Evolutionary conservation across 1,139 yeast genomes (phyloP), one percentile per base, ranked within the genome.

Genomic region (Scheffersomyces segobiensis): DNA sequence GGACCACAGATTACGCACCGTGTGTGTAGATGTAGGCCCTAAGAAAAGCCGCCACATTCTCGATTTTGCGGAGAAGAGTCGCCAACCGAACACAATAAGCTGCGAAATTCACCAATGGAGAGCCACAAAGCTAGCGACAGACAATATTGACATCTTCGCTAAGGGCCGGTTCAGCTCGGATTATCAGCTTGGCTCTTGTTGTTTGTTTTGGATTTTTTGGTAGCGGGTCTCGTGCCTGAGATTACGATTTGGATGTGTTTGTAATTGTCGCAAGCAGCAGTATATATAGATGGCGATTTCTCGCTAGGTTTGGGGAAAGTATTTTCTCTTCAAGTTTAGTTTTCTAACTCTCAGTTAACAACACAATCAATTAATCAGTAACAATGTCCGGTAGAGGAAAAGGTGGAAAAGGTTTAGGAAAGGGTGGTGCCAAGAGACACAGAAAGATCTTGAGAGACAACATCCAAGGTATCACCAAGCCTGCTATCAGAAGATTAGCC

Each of bases 401-500:
- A 92, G 98, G 98, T 78, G 98, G 98, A 80, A 93, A 93, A 90
- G 98, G 98, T 83, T 87, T 93, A 75, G 98, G 98, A 77, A 93
- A 95, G 84, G 98, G 95, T 84, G 98, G 98, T 86, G 98, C 99
- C 74, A 95, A 95, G 89, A 95, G 98, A 85, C 99, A 95, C 93
- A 91, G 98, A 89, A 93, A 93, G 91, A 92, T 95, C 83, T 87
- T 93, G 72, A 93, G 98, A 87, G 99, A 95, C 81, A 95, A 95
- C 93, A 93, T 95, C 71, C 98, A 93, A 85, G 99, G 99, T 86
- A 93, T 95, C 78, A 95, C 99, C 67, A 95, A 95, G 87, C 99
- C 99, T 78, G 99, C 99, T 75, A 95, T 95, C 79, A 93, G 99
- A 86, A 93, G 99, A 91, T 89, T 95, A 75, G 99, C 99, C 63